Evolutionary conservation across 139 green algal species (phyloP).

Genomic region (Ulvella scutata): DNA sequence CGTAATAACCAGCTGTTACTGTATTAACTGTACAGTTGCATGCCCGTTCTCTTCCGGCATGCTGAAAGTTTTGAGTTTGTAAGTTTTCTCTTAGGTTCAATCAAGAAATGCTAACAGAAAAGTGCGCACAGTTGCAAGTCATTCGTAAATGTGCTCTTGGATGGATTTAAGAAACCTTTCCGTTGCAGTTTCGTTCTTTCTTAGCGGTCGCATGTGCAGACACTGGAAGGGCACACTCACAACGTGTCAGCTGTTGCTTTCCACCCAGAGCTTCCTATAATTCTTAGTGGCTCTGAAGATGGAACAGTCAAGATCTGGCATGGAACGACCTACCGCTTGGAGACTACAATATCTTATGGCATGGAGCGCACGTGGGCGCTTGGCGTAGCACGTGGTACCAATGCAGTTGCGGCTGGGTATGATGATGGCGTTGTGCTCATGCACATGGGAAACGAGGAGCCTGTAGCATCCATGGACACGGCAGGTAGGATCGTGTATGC

Average conservation of each 20-base stretch:
- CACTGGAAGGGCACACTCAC: slow-evolving; percentile 77
- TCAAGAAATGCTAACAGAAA: no score
- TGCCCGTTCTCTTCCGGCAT: no score
- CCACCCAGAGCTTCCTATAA: slow-evolving; percentile 96
- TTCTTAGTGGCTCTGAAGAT: slow-evolving; percentile 90
- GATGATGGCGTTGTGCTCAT: slow-evolving; percentile 90
- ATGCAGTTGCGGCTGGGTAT: slow-evolving; percentile 75
- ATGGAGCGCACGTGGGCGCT: slow-evolving; percentile 94
- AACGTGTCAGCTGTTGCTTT: slow-evolving; percentile 89
- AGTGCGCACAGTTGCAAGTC: no score
- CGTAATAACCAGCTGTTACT: no score
- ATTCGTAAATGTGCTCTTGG: no score
- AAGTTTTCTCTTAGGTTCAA: no score
- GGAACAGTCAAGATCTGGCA: slow-evolving; percentile 94
- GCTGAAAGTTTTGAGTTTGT: no score
- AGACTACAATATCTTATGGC: slow-evolving; percentile 92
- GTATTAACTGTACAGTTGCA: no score
- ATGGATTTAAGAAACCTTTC: no score
- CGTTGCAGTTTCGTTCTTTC: no score
- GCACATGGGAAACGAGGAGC: slow-evolving; percentile 83
- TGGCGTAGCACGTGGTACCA: slow-evolving; percentile 68
- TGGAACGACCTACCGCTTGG: slow-evolving; percentile 87
- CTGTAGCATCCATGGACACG: slow-evolving; percentile 92
- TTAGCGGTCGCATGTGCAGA: no score
- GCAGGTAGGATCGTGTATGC: slow-evolving; percentile 93